These are phyloP conservation scores for Davidsoniella neocaledoniae DNA, from an alignment of 2,329 filamentous ascomycete genomes.

Conservation along the genomic window DNA sequence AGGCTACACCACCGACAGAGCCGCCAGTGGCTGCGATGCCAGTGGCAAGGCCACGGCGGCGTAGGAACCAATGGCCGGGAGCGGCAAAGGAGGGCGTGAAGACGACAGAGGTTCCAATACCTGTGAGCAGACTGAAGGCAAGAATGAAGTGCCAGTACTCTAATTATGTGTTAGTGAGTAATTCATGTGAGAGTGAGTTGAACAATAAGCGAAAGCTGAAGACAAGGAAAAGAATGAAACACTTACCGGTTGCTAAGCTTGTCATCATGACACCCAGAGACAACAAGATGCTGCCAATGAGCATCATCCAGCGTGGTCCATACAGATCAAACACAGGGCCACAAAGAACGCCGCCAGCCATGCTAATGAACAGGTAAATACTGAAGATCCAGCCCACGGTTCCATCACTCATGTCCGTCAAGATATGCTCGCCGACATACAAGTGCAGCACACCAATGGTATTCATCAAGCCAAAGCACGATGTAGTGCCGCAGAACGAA, in stretches of 20 bases:
- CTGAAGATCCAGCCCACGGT: constrained; percentile 77
- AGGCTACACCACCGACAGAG: constrained; percentile 50
- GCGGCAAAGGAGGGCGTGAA: constrained; percentile 62
- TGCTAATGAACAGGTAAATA: constrained; percentile 63
- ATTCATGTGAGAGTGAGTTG: neutral
- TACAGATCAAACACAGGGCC: constrained; percentile 67
- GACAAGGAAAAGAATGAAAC: neutral
- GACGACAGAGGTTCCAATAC: constrained; percentile 55
- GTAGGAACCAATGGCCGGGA: constrained; percentile 64
- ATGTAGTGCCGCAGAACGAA: constrained; percentile 54
- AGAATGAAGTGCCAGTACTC: constrained; percentile 70
- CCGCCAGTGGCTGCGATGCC: constrained; percentile 59
- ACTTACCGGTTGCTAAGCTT: constrained; percentile 44
- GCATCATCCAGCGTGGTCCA: constrained; percentile 52
- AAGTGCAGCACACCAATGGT: constrained; percentile 61
- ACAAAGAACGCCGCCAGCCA: constrained; percentile 67
- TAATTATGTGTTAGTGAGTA: neutral
- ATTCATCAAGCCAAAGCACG: constrained; percentile 57
- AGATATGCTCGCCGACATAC: constrained; percentile 57
- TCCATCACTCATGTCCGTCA: constrained; percentile 47
- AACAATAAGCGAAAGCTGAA: too few species aligned
- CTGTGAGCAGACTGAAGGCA: constrained; percentile 56
- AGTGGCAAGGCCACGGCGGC: constrained; percentile 57
- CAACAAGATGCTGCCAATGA: constrained; percentile 44
- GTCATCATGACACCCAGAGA: constrained; percentile 47